A percentile compares a stretch with the other conserved stretches of the same genome.
These are phyloP conservation scores for Termitomyces bulborhizus DNA, from an alignment of 768 basidiomycete genomes.

Conservation along the genomic window DNA sequence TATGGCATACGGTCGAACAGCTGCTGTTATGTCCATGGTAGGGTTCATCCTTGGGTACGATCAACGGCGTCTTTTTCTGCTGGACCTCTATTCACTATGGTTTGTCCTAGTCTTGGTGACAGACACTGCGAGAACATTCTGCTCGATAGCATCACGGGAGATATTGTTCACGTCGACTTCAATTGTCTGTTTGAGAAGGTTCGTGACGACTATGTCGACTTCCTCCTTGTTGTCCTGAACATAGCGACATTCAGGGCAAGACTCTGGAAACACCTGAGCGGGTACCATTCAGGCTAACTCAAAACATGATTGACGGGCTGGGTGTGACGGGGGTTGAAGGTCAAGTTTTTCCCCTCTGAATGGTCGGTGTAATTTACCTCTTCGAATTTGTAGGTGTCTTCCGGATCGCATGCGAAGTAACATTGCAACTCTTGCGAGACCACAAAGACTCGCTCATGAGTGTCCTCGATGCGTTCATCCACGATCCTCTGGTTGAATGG, in stretches of 20 bases:
- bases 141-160: conserved; percentile 82
- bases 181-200: conserved; percentile 98
- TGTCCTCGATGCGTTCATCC: conserved; percentile 93
- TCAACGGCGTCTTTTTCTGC: neutral
- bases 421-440: conserved; percentile 77
- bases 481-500: conserved; percentile 97
- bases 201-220: conserved; percentile 5
- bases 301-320: conserved; percentile 87
- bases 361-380: neutral
- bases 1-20: conserved; percentile 79
- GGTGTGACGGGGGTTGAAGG: conserved; percentile 94
- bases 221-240: neutral
- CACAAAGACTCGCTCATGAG: conserved; percentile 94
- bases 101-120: conserved; percentile 78
- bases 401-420: conserved; percentile 87
- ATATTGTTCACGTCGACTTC: conserved; percentile 94
- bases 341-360: conserved; percentile 16
- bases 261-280: conserved; percentile 82
- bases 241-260: conserved; percentile 46
- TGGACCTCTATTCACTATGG: neutral
- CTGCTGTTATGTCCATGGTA: conserved; percentile 98
- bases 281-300: conserved; percentile 92
- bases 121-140: conserved; percentile 96
- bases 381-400: conserved; percentile 57
- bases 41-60: conserved; percentile 91